Percentiles rank a stretch among this genome's conserved stretches.
Conservation (phyloP, 2,329 filamentous ascomycete genomes). For the Ophiostoma triangulosporum region DNA sequence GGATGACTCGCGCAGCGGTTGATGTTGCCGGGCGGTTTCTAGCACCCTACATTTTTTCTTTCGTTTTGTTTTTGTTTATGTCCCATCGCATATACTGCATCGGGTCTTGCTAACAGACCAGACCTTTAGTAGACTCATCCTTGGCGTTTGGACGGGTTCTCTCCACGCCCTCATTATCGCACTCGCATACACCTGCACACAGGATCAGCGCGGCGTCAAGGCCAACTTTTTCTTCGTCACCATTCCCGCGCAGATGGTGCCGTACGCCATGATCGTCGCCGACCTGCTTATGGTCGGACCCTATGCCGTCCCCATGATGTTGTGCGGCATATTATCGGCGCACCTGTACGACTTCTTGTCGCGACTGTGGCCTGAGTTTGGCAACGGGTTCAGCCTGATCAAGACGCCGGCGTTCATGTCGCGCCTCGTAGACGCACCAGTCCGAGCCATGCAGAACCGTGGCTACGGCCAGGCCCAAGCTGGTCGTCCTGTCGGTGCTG, state of each 20-base stretch:
- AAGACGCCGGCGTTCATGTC: conserved; percentile 61
- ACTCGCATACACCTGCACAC: conserved; percentile 69
- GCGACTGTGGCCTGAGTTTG: conserved; percentile 77
- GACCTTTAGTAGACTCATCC: conserved; percentile 33
- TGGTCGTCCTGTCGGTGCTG: conserved; percentile 18
- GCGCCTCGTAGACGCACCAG: conserved; percentile 44
- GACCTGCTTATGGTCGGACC: conserved; percentile 54
- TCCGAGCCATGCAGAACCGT: conserved; percentile 29
- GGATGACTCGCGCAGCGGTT: conserved; percentile 50
- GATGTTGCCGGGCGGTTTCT: conserved; percentile 43
- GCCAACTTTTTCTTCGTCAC: conserved; percentile 70
- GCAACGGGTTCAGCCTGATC: conserved; percentile 65
- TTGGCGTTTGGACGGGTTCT: conserved; percentile 42
- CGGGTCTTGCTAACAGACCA: conserved; percentile 16
- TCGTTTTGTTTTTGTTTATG: background rate
- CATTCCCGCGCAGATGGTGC: conserved; percentile 70
- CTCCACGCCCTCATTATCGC: conserved; percentile 59
- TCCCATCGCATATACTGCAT: background rate
- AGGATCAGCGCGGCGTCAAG: conserved; percentile 68
- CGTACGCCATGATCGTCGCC: conserved; percentile 64
- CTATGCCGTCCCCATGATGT: conserved; percentile 45
- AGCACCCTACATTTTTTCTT: conserved; percentile 45
- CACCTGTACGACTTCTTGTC: conserved; percentile 87
- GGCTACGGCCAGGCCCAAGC: conserved; percentile 48
- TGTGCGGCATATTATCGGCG: conserved; percentile 71